Percentiles rank a stretch among this genome's conserved stretches.
phyloP scores from a whole-genome alignment of 495 filamentous ascomycete species.

The Glonium stellatum region DNA sequence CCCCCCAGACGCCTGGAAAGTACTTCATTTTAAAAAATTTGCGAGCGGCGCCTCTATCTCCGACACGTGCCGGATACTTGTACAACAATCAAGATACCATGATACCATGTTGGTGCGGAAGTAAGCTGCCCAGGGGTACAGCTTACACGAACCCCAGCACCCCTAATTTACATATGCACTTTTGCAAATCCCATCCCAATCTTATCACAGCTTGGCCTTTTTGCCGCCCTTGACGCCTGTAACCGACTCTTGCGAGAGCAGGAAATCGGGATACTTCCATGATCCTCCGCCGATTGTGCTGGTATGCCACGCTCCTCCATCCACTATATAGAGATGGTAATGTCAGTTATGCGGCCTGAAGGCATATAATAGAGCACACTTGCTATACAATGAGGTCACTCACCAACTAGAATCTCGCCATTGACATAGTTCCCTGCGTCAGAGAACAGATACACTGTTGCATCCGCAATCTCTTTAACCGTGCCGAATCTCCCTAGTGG shows the following conservation, averaged over 20 bases:
- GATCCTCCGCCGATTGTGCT: slow-evolving; percentile 22
- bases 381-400: slow-evolving; percentile 10
- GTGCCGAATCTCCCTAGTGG: slow-evolving; percentile 72
- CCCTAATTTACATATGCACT: too few species aligned
- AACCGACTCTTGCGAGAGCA: slow-evolving; percentile 50
- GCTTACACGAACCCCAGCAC: too few species aligned
- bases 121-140: too few species aligned
- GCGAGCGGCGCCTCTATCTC: too few species aligned
- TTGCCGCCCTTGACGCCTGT: slow-evolving; percentile 54
- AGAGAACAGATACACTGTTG: slow-evolving; percentile 79
- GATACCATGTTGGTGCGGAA: too few species aligned
- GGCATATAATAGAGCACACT: background rate
- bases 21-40: background rate
- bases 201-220: slow-evolving; percentile 49
- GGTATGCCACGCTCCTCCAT: slow-evolving; percentile 66
- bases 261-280: slow-evolving; percentile 56
- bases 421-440: slow-evolving; percentile 80
- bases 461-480: slow-evolving; percentile 84
- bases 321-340: slow-evolving; percentile 39
- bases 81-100: too few species aligned
- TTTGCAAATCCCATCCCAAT: too few species aligned
- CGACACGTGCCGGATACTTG: too few species aligned
- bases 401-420: slow-evolving; percentile 63
- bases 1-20: background rate
- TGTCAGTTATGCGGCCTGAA: slow-evolving; percentile 2